phyloP scores from a whole-genome alignment of 331 rosid species.

The Malus hybrid region DNA sequence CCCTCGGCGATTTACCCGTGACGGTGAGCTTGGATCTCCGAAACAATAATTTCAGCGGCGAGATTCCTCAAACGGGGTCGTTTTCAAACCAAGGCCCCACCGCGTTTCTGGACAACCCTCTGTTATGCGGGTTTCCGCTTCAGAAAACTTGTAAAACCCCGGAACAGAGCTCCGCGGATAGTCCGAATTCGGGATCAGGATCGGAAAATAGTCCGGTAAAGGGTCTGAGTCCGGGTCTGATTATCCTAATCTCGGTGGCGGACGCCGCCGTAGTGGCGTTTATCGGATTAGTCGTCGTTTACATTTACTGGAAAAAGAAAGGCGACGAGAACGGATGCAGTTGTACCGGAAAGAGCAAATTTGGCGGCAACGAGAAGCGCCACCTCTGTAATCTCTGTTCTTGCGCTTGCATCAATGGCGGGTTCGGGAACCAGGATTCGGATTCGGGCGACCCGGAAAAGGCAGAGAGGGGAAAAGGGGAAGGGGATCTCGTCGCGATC shows the following conservation, averaged over 20 bases:
- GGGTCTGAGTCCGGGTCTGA: conserved; percentile 64
- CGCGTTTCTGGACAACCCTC: conserved; percentile 69
- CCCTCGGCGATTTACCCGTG: conserved; percentile 68
- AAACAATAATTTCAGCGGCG: conserved; percentile 68
- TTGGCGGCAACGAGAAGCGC: conserved; percentile 24
- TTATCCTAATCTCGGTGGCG: conserved; percentile 67
- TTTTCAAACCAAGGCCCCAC: conserved; percentile 93
- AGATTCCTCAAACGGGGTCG: conserved; percentile 91
- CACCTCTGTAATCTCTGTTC: conserved; percentile 26
- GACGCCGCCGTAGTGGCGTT: conserved; percentile 81
- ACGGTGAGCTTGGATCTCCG: conserved; percentile 76
- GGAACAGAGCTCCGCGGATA: conserved; percentile 25
- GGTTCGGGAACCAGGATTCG: conserved; percentile 56
- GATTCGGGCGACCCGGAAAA: conserved; percentile 57
- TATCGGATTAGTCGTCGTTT: conserved; percentile 59
- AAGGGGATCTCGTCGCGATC: conserved; percentile 81
- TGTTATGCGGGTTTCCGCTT: conserved; percentile 80
- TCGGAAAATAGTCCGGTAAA: conserved; percentile 9
- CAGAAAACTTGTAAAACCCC: conserved; percentile 52
- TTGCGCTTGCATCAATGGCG: conserved; percentile 42
- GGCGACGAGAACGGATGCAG: conserved; percentile 69
- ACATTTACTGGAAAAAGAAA: conserved; percentile 78
- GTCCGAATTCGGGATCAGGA: conserved; percentile 25
- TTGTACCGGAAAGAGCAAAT: conserved; percentile 24
- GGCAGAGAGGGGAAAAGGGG: conserved; percentile 37